Evolutionary conservation across 1,284 basidiomycete species (phyloP).

Genomic region (Leccinum cinnamomeum): DNA sequence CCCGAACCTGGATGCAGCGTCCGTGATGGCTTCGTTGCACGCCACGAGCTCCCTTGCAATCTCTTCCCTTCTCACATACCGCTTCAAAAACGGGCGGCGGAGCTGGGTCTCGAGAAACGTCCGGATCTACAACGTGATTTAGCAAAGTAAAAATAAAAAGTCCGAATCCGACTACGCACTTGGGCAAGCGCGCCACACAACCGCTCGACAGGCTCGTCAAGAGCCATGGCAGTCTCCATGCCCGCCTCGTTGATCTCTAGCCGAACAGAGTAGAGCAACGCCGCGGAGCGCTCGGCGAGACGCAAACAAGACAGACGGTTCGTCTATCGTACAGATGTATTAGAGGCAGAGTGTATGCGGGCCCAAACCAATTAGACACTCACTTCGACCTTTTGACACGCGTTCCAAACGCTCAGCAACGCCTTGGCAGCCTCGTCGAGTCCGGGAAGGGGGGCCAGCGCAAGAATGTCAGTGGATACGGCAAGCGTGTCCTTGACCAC

Average conservation of each 20-base stretch:
- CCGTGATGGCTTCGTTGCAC: constrained; percentile 54
- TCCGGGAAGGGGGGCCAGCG: constrained; percentile 57
- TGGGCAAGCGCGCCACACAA: constrained; percentile 39
- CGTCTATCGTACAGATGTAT: constrained; percentile 39
- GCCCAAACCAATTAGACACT: constrained; percentile 25
- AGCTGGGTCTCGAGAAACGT: constrained; percentile 58
- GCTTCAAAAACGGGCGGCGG: constrained; percentile 72
- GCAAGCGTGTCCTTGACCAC: constrained; percentile 27
- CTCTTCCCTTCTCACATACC: constrained; percentile 76
- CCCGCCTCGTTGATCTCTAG: constrained; percentile 47
- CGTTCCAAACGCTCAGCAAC: constrained; percentile 61
- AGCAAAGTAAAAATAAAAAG: not conserved
- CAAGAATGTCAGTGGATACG: constrained; percentile 44
- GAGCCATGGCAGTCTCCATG: constrained; percentile 6
- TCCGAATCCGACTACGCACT: constrained; percentile 40
- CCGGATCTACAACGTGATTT: constrained; percentile 38
- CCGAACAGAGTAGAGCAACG: constrained; percentile 46
- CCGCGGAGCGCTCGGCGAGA: constrained; percentile 52
- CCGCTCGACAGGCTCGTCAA: constrained; percentile 40
- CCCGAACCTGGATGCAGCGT: constrained; percentile 51
- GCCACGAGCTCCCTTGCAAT: constrained; percentile 54
- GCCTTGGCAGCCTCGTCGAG: constrained; percentile 51
- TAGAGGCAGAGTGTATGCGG: constrained; percentile 2
- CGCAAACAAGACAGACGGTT: constrained; percentile 54
- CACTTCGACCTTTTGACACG: constrained; percentile 61